Conservation (phyloP, 2,329 filamentous ascomycete genomes). For the Ophiocordyceps camponoti-saundersi region DNA sequence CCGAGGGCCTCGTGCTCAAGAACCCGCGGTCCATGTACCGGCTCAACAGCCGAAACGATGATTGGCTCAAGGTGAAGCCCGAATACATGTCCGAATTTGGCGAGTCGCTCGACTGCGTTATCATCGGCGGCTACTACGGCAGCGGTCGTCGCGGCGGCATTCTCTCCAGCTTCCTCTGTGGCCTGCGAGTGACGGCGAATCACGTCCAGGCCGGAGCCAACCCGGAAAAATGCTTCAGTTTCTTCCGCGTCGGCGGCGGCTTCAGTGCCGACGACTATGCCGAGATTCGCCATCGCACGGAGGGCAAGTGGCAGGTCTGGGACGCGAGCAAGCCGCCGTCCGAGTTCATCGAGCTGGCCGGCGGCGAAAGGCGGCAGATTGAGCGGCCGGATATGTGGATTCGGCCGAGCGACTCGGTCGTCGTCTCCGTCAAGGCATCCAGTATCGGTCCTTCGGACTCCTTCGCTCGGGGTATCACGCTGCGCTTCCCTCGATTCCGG, state of each 20-base stretch:
- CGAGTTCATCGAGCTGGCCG: conserved; percentile 65
- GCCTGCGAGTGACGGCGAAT: conserved; percentile 57
- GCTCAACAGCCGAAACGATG: conserved; percentile 78
- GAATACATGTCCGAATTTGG: conserved; percentile 97
- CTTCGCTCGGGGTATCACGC: conserved; percentile 59
- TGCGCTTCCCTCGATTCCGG: conserved; percentile 86
- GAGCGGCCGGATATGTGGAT: conserved; percentile 91
- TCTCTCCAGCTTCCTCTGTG: conserved; percentile 80
- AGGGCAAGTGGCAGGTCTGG: conserved; percentile 86
- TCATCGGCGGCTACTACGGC: conserved; percentile 88
- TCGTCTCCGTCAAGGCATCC: conserved; percentile 78
- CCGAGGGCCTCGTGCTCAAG: conserved; percentile 84
- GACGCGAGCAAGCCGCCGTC: conserved; percentile 59
- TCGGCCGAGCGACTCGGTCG: conserved; percentile 69
- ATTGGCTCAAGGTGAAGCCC: conserved; percentile 98
- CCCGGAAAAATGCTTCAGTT: conserved; percentile 72
- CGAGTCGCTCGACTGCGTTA: conserved; percentile 75
- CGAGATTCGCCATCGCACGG: conserved; percentile 64
- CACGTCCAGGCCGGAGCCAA: conserved; percentile 41
- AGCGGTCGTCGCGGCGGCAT: conserved; percentile 69
- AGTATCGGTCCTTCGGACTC: conserved; percentile 58
- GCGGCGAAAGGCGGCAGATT: conserved; percentile 49
- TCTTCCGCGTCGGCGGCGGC: conserved; percentile 95
- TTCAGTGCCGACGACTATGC: conserved; percentile 75
- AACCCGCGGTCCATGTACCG: conserved; percentile 78